These are phyloP conservation scores for Erigeron canadensis DNA, from an alignment of 129 eudicot genomes.

Conservation along the genomic window DNA sequence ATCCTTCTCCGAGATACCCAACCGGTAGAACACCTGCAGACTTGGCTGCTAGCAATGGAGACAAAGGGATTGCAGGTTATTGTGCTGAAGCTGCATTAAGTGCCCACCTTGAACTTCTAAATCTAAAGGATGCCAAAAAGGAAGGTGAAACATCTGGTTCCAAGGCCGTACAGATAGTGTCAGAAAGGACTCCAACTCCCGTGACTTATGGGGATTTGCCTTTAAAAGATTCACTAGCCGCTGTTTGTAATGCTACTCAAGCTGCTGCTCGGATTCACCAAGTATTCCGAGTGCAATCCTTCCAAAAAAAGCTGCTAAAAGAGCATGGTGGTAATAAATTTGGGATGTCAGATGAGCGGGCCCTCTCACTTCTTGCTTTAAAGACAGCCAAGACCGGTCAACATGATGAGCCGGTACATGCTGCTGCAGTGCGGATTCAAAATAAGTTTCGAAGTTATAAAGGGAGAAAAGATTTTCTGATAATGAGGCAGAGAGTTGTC, in stretches of 20 bases:
- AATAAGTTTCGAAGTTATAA: slow-evolving; percentile 84
- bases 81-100: slow-evolving; percentile 83
- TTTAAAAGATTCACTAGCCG: slow-evolving; percentile 85
- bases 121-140: slow-evolving; percentile 51
- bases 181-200: slow-evolving; percentile 74
- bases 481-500: slow-evolving; percentile 73
- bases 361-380: slow-evolving; percentile 71
- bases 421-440: slow-evolving; percentile 91
- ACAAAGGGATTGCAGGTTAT: slow-evolving; percentile 95
- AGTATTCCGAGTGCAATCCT: slow-evolving; percentile 86
- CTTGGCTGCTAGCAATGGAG: slow-evolving; percentile 82
- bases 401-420: slow-evolving; percentile 67
- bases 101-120: slow-evolving; percentile 59
- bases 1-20: slow-evolving; percentile 80
- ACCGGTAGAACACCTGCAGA: slow-evolving; percentile 85
- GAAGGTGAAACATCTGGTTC: slow-evolving; percentile 34
- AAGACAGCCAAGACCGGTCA: slow-evolving; percentile 58
- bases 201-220: slow-evolving; percentile 52
- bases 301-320: slow-evolving; percentile 74
- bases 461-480: slow-evolving; percentile 84
- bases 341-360: slow-evolving; percentile 68
- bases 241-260: slow-evolving; percentile 93
- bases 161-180: slow-evolving; percentile 63
- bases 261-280: slow-evolving; percentile 96
- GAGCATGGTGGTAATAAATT: slow-evolving; percentile 59